Base-by-base conservation (phyloP, 371 early-diverging fungal species). In the Apophysomyces elegans region DNA sequence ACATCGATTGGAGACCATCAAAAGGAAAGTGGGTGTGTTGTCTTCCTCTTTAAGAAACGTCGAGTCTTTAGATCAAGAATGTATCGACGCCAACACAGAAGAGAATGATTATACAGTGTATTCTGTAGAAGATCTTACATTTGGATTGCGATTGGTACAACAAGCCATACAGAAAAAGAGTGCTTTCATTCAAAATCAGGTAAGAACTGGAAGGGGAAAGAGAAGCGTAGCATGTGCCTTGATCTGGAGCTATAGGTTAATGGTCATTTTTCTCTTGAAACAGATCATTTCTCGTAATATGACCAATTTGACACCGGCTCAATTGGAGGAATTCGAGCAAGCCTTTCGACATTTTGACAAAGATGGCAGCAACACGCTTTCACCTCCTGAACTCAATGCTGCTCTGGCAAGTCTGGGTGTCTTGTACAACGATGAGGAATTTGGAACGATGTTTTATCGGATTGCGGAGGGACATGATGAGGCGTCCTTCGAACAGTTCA, bases 81-180 rank as follows among this genome's bases (percentile, higher is more conserved):
- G 95, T 66, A 72, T 77, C 1, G 90, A 92, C 37, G 97, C 96
- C 50, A 88, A 91, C 68, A 92, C 96, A 39, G 97, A 96, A 76
- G 96, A 96, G 76, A 95, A 95, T 70, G 97, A 92, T 73, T 92
- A 93, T 65, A 96, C 96, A 5, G 91, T 95, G 11, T 95, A 92
- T 73, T 88, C 94, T 18, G 85, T 90, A 8, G 95, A 96, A 46
- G 97, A 96, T 71, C 79, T 98, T 9, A 82, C 83, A 32, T 97
- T 96, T 71, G 97, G 96, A 59, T 80, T 92, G 9, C 89, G 86
- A 21, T 72, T 96, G 45, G 79, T 95, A 32, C 85, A 89, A 59
- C 89, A 89, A 68, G 88, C 92, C 1, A 79, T 95, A 61, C 83
- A 84, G 68, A 97, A 96, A 71, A 97, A 96, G 80, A 76, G 79